A percentile compares a stretch with the other conserved stretches of the same genome.
Conservation (phyloP, 768 basidiomycete species). For the Xerocomellus amylosporus region DNA sequence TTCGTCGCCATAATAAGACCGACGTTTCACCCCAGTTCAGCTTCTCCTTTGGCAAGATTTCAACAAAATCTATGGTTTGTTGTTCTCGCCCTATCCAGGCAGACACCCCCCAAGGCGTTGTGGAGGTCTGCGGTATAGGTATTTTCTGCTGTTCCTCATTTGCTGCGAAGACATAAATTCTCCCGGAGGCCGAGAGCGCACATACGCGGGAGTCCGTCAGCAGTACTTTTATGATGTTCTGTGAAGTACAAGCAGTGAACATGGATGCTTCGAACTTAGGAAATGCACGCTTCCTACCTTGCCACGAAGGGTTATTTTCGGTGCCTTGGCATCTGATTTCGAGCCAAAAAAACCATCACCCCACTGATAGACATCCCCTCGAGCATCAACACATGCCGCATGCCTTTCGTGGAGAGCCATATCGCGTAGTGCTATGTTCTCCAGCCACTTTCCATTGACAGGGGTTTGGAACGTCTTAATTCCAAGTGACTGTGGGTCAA, state of each 20-base stretch:
- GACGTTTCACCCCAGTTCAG: slow-evolving; percentile 70
- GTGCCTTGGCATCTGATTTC: slow-evolving; percentile 31
- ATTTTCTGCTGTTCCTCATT: slow-evolving; percentile 46
- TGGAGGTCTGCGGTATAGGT: slow-evolving; percentile 39
- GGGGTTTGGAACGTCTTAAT: slow-evolving; percentile 49
- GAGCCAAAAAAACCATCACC: slow-evolving; percentile 58
- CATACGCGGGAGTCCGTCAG: slow-evolving; percentile 61
- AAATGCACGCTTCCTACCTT: slow-evolving; percentile 44
- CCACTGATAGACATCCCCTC: slow-evolving; percentile 85
- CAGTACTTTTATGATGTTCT: slow-evolving; percentile 72
- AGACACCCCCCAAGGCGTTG: slow-evolving; percentile 58
- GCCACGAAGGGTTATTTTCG: slow-evolving; percentile 56
- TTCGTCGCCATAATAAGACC: slow-evolving; percentile 9
- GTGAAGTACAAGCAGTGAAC: neutral
- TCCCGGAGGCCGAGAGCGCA: slow-evolving; percentile 76
- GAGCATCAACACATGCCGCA: slow-evolving; percentile 73
- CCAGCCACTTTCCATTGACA: slow-evolving; percentile 53
- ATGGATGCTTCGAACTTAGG: neutral
- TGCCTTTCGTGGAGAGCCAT: slow-evolving; percentile 62
- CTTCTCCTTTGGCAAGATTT: slow-evolving; percentile 55
- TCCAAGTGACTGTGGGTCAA: slow-evolving; percentile 40
- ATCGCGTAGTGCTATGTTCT: slow-evolving; percentile 70
- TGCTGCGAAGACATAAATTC: slow-evolving; percentile 66
- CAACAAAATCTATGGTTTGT: slow-evolving; percentile 51
- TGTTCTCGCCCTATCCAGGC: slow-evolving; percentile 55